Base-by-base conservation (phyloP, 306 rosid species). In the Alnus rubra region DNA sequence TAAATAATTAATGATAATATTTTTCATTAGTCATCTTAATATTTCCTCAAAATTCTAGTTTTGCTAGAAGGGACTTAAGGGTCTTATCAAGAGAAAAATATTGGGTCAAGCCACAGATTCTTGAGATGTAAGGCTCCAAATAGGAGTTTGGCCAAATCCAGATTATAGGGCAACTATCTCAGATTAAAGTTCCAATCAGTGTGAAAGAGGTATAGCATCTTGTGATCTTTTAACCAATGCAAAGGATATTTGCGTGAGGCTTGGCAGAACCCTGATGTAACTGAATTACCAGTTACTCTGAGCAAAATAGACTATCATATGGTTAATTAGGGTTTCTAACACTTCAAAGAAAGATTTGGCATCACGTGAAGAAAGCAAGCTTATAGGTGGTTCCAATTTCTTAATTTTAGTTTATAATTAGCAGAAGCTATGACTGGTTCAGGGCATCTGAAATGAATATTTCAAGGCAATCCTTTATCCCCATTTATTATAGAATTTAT, bases 311-410 rank as follows among this genome's bases (percentile, higher is more conserved):
- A 45, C 49, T 5, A 9, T 45, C 49, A 45, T 45, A 45, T 45
- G 70, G 45, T 64, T 64, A 7, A 35, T 64, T 64, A 64, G 70
- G 33, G n/a, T 64, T 19, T n/a, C 63, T 13, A 59, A 30, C 65
- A 19, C 37, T 28, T 28, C 11, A 28, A 59, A 3, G 37, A 4
- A 59, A 15, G 33, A 9, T 2, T 7, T 9, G 35, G 13, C 23
- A 19, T 59, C 62, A 60, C 3, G 16, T 10, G 16, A 51, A 51
- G 55, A 12, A 11, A 51, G 4, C 18, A 51, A 51, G 4, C 55
- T 14, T 51, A 51, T 14, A 51, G 18, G 55, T 2, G 55, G 16
- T 13, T 51, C 3, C 16, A 51, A 51, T 51, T 14, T 51, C 16
- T 51, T 14, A 11, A 51, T 12, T 51, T 51, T 51, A 9, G 12